phyloP scores from a whole-genome alignment of 805 yeast genomes.

The Cyberlindnera mississippiensis region DNA sequence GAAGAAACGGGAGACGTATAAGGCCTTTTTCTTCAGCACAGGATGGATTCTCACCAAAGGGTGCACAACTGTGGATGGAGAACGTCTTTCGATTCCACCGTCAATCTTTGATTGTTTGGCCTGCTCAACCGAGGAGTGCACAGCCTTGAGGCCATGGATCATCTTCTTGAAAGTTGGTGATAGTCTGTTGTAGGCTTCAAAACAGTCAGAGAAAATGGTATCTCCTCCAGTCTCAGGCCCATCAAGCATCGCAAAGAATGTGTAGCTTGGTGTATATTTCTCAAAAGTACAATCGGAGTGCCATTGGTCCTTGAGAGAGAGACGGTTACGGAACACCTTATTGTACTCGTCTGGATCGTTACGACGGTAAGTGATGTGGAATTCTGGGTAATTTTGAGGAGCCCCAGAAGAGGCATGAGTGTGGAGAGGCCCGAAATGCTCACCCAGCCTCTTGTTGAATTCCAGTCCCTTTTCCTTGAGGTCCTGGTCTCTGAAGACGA shows the following conservation, averaged over 20 bases:
- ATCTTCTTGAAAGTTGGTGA: conserved; percentile 45
- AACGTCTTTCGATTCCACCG: conserved; percentile 44
- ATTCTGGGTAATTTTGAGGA: conserved; percentile 53
- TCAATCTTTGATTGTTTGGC: conserved; percentile 45
- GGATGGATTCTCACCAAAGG: conserved; percentile 64
- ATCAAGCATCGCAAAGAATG: conserved; percentile 50
- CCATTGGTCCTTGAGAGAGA: conserved; percentile 15
- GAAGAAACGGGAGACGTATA: conserved; percentile 47
- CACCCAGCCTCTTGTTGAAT: conserved; percentile 48
- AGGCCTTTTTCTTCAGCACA: conserved; percentile 58
- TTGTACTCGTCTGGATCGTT: conserved; percentile 28
- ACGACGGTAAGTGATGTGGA: conserved; percentile 51
- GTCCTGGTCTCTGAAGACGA: conserved; percentile 63
- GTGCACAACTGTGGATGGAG: conserved; percentile 32
- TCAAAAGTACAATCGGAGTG: conserved; percentile 15
- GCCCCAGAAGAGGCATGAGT: conserved; percentile 74
- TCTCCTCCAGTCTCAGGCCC: conserved; percentile 51
- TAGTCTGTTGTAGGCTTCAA: conserved; percentile 49
- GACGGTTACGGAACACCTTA: conserved; percentile 25
- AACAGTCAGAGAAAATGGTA: conserved; percentile 50
- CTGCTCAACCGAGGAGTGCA: conserved; percentile 40
- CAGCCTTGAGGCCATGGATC: conserved; percentile 41
- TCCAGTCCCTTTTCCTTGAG: conserved; percentile 49
- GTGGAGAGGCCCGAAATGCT: conserved; percentile 66
- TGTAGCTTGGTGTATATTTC: conserved; percentile 22